These are phyloP conservation scores for Durio zibethinus DNA, from an alignment of 345 rosid genomes.

Conservation along the genomic window DNA sequence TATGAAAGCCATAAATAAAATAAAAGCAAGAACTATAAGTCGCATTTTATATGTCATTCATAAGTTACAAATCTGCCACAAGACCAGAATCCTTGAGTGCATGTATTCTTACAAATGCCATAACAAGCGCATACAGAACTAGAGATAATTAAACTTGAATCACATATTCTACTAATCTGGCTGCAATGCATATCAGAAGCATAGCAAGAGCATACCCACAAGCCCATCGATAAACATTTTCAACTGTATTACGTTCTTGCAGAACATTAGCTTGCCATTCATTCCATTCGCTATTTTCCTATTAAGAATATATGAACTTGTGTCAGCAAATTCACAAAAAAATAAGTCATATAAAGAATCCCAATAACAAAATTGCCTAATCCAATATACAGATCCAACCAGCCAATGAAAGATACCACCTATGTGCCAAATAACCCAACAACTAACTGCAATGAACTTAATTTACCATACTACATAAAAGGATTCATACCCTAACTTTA, in stretches of 20 bases:
- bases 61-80: background rate
- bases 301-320: slow-evolving; percentile 19
- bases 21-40: background rate
- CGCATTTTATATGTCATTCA: background rate
- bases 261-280: slow-evolving; percentile 74
- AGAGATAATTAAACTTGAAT: background rate
- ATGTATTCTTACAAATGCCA: background rate
- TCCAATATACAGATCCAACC: background rate
- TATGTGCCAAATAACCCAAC: background rate
- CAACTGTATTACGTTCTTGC: slow-evolving; percentile 80
- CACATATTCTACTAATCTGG: background rate
- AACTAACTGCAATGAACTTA: background rate
- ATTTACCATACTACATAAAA: background rate
- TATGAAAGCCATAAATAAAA: background rate
- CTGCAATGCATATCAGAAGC: slow-evolving; percentile 4
- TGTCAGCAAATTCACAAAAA: slow-evolving; percentile 3
- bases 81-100: background rate
- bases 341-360: background rate
- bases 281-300: slow-evolving; percentile 84
- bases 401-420: background rate
- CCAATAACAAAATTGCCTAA: background rate
- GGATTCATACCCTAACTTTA: background rate
- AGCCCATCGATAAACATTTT: slow-evolving; percentile 93
- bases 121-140: background rate
- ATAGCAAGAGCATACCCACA: slow-evolving; percentile 65